Evolutionary conservation across 805 yeast genomes (phyloP), one percentile per base, ranked within the genome.

Genomic region (Candida yuanshanica): DNA sequence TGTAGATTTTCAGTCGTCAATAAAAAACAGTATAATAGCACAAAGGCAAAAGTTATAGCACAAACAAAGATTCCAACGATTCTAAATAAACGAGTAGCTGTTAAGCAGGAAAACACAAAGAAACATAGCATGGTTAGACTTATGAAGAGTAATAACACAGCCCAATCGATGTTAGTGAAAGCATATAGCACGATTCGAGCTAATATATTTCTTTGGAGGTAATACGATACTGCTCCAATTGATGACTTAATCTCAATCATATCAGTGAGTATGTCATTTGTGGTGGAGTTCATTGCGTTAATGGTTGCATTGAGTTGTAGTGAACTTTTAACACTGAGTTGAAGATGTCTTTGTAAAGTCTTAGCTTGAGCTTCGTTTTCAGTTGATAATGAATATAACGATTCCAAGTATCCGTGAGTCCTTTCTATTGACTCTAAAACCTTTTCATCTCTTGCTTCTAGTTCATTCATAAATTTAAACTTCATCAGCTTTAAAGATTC

Each of bases 391-490:
- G 14, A 16, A 7, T 27, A 14, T 2, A 14, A 11, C 3, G 31
- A 27, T 14, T 14, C 18, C 18, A 14, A 7, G 10, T 27, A 27
- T 11, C 11, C 3, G n/a, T 27, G 18, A 27, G 35, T 33, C 21
- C 5, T 25, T 10, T 39, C 35, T 23, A 39, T 14, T 4, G 35
- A 25, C 12, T 21, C 21, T 18, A 20, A 12, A 13, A 39, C 21
- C 25, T n/a, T 10, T 12, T 18, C 5, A 17, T 48, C 49, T 25
- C 49, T 36, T 20, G 36, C 32, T 25, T 48, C 42, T 20, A 51
- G 13, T 12, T 48, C 53, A 1, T 39, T 21, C n/a, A 47, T 16
- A 20, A 53, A 51, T 27, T 39, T 45, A 2, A 34, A 35, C 24
- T 26, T 45, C n/a, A 53, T 24, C 5, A 38, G 8, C 1, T 38